Conservation (phyloP, 495 filamentous ascomycete species). For the Podospora comata region DNA sequence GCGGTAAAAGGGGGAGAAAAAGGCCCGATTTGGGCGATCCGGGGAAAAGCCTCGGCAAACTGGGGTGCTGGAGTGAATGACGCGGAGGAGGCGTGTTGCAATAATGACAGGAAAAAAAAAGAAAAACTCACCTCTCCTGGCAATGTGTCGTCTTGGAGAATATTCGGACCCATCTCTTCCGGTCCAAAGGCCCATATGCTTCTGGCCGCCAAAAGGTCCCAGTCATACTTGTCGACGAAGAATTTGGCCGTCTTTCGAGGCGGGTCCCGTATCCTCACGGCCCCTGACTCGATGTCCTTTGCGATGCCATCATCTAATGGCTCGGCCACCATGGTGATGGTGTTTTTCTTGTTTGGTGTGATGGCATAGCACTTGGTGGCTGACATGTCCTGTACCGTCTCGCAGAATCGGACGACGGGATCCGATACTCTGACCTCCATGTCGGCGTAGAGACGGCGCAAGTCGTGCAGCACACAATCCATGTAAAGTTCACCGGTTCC, state of each 20-base stretch:
- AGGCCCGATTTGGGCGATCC: slow-evolving; percentile 18
- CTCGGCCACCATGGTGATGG: slow-evolving; percentile 97
- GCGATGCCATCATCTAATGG: slow-evolving; percentile 92
- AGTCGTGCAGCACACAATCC: slow-evolving; percentile 96
- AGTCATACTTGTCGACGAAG: slow-evolving; percentile 96
- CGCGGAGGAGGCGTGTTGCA: neutral
- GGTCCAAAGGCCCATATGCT: slow-evolving; percentile 99
- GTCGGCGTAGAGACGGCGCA: slow-evolving; percentile 90
- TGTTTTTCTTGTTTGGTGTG: slow-evolving; percentile 98
- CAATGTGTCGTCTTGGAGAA: slow-evolving; percentile 93
- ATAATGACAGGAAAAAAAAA: slow-evolving; percentile 16
- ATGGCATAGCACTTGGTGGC: slow-evolving; percentile 97
- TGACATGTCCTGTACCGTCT: slow-evolving; percentile 96
- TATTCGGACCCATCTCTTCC: slow-evolving; percentile 92
- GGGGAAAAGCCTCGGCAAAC: slow-evolving; percentile 5
- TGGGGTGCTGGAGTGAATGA: neutral
- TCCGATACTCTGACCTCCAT: slow-evolving; percentile 99
- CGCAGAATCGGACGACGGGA: slow-evolving; percentile 94
- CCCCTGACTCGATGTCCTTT: slow-evolving; percentile 88
- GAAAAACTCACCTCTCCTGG: slow-evolving; percentile 62
- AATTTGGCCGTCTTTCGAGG: slow-evolving; percentile 91
- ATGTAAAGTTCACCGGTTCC: slow-evolving; percentile 97
- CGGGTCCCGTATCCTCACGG: slow-evolving; percentile 88
- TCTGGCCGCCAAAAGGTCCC: slow-evolving; percentile 88
- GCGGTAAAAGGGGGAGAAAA: slow-evolving; percentile 8